Base-by-base conservation (phyloP, 1,284 basidiomycete species). In the Sporisorium scitamineum region DNA sequence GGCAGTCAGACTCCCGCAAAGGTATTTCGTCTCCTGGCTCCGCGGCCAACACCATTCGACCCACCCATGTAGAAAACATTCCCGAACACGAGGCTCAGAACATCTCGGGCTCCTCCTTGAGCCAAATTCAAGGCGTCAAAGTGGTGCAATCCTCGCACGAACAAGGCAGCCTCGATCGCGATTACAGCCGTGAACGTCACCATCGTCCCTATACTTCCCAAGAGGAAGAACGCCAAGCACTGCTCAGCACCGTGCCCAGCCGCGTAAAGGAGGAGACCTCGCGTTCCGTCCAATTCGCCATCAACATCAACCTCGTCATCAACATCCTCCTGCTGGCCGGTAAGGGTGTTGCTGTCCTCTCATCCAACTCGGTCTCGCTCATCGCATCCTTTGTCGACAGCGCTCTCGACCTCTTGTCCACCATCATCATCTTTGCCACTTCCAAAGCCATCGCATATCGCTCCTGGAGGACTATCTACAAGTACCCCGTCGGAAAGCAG, bases 291-390 rank as follows among this genome's bases (percentile, higher is more conserved):
- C 75, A 78, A 31, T 80, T 81, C 24, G 82, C 81, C 52, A 85
- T 85, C 69, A 84, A 83, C 61, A 81, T 81, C 71, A 83, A 82
- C 52, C 64, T 82, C 24, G 24, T 76, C 27, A 41, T 89, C 71
- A 89, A 89, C 70, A 67, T 89, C 53, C 20, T 88, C 2, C 85
- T 90, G 4, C 86, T 89, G 6, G 86, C 77, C 2, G 87, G 87
- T 5, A 90, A 90, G 75, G 87, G 86, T 14, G 76, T 88, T 0
- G 88, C 89, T 0, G 88, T 89, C 16, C 81, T 88, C 24, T 87
- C 88, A 41, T 89, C 88, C 27, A 86, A 87, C 45, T 89, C 89
- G 8, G 88, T 90, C 61, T 89, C 89, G 24, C 86, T 90, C 54
- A 86, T 89, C 27, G 89, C 89, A 8, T 88, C 87, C 0, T 83